Base-by-base conservation (phyloP, 768 basidiomycete species). In the Russula compacta region DNA sequence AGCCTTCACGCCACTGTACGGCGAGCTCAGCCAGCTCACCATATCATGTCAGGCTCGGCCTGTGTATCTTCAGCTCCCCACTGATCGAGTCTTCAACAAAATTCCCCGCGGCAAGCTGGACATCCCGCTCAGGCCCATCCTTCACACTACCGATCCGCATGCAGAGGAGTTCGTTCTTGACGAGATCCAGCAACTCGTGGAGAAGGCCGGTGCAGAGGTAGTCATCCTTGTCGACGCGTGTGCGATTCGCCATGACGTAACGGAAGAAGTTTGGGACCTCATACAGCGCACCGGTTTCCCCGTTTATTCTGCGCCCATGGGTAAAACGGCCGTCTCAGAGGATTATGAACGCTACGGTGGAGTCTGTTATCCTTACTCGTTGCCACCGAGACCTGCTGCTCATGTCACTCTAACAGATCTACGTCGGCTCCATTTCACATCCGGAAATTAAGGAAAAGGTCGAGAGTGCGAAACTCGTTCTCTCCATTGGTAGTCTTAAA, bases 1-100 rank as follows among this genome's bases (percentile, higher is more conserved):
- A 17, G 47, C 24, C 15, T 12, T 15, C 17, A 19, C 5, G 9
- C 55, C 15, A 15, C 2, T 40, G 12, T 56, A 44, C 9, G 43
- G 42, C 2, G 32, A 19, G 32, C 42, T 53, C 2, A 36, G 47
- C 32, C 33, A 40, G 33, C 29, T 48, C 14, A 52, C 21, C 42
- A 14, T 9, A 33, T 12, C 38, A 49, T 2, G 17, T n/a, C 38
- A 90, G 82, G 87, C 86, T 33, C 84, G 91, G 19, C 95, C 95
- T 0, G 90, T 89, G 36, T 98, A 98, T 69, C 73, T 98, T 43
- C 81, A 86, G 39, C 77, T 98, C 11, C 95, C 92, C 0, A 94
- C 86, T 6, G 89, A 98, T 70, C 75, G 95, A 55, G 86, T 87
- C 4, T 78, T 81, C 68, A 74, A 77, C 56, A 81, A 85, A 69